Evolutionary conservation across 2,329 filamentous ascomycete species (phyloP).

Genomic region (Penicillium sp.): DNA sequence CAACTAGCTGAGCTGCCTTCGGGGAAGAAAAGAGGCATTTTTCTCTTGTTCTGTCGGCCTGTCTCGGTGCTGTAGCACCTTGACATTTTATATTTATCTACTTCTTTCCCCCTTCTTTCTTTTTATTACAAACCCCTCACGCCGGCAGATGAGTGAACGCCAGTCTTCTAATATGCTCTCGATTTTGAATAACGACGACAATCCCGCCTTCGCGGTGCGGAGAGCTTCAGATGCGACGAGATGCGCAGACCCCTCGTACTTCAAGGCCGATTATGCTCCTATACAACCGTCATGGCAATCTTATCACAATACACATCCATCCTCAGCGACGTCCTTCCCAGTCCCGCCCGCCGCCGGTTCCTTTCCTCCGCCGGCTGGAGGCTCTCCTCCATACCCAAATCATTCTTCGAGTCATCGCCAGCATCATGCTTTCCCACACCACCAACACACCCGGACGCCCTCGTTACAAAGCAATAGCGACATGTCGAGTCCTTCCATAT

Average conservation of each 20-base stretch:
- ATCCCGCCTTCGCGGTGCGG: slow-evolving; percentile 16
- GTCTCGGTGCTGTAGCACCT: neutral
- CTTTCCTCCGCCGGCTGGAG: neutral
- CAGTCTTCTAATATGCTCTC: slow-evolving; percentile 12
- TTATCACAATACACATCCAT: neutral
- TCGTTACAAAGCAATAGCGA: slow-evolving; percentile 14
- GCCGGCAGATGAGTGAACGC: slow-evolving; percentile 6
- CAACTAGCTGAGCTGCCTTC: neutral
- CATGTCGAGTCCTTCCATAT: slow-evolving; percentile 7
- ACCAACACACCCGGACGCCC: slow-evolving; percentile 6
- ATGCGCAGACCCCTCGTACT: slow-evolving; percentile 2
- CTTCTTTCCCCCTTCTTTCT: neutral
- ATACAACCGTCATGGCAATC: slow-evolving; percentile 2
- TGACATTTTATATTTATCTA: neutral
- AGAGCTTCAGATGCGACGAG: slow-evolving; percentile 2
- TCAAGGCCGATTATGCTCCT: slow-evolving; percentile 5
- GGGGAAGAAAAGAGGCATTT: neutral
- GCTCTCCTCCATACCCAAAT: slow-evolving; percentile 2
- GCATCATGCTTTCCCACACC: neutral
- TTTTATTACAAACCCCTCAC: neutral
- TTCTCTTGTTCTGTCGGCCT: neutral
- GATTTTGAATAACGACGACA: slow-evolving; percentile 16
- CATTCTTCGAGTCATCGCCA: neutral
- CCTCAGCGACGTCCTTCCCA: neutral
- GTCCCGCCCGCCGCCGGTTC: neutral